Evolutionary conservation across 2,329 filamentous ascomycete species (phyloP).

Genomic region (Diaporthe sp.): DNA sequence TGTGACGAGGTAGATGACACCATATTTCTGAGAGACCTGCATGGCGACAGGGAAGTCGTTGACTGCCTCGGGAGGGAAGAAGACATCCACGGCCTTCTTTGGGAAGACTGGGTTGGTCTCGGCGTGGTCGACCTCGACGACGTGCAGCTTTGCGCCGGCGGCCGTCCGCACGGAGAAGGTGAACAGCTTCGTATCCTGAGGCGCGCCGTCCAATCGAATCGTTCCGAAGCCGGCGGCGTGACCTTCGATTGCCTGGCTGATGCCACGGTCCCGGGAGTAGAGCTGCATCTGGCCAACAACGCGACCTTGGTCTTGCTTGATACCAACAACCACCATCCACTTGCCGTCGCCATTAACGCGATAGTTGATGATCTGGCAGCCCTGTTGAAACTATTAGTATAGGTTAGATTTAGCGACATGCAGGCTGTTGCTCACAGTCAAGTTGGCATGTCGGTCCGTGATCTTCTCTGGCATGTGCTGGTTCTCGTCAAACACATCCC

Average conservation of each 20-base stretch:
- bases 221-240: constrained; percentile 96
- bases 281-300: constrained; percentile 98
- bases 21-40: constrained; percentile 97
- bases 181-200: constrained; percentile 94
- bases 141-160: constrained; percentile 90
- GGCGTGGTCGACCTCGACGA: constrained; percentile 96
- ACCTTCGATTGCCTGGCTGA: constrained; percentile 98
- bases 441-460: constrained; percentile 93
- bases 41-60: constrained; percentile 99
- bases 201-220: constrained; percentile 87
- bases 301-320: constrained; percentile 91
- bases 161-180: constrained; percentile 94
- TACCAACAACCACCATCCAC: constrained; percentile 98
- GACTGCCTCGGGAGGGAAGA: constrained; percentile 94
- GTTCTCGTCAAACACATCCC: constrained; percentile 91
- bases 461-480: constrained; percentile 87
- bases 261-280: constrained; percentile 94
- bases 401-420: not conserved
- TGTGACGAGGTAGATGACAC: constrained; percentile 95
- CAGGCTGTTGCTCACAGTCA: constrained; percentile 71
- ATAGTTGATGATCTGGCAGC: constrained; percentile 99
- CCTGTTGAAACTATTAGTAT: constrained; percentile 62
- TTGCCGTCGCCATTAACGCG: constrained; percentile 94
- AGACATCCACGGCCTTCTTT: constrained; percentile 98
- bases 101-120: constrained; percentile 88